Conservation (phyloP, 83 land plant species). For the Picea engelmannii region DNA sequence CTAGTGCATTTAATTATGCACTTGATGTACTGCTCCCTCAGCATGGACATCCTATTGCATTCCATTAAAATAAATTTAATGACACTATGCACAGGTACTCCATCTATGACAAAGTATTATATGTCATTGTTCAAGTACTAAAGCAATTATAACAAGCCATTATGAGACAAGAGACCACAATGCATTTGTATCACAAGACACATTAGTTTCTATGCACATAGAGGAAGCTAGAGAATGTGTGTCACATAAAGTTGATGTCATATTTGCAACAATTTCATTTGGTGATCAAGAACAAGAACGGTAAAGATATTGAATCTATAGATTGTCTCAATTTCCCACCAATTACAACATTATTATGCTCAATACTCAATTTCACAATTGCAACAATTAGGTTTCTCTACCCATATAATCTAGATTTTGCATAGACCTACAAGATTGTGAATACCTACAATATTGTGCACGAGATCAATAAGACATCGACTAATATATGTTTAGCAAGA, state of each 20-base stretch:
- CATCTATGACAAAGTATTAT: background rate
- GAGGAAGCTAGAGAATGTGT: background rate
- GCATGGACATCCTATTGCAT: background rate
- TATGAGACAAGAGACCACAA: background rate
- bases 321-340: background rate
- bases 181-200: too few species aligned
- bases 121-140: background rate
- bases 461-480: background rate
- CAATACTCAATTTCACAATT: too few species aligned
- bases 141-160: background rate
- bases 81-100: background rate
- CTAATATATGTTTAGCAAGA: background rate
- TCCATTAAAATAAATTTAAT: background rate
- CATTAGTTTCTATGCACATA: too few species aligned
- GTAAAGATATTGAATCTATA: background rate
- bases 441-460: background rate
- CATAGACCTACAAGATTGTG: too few species aligned
- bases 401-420: background rate
- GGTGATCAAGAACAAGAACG: background rate
- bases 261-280: background rate
- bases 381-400: too few species aligned
- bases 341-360: background rate
- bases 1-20: background rate
- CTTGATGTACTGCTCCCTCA: background rate
- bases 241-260: background rate